Conservation (phyloP, 2,329 filamentous ascomycete genomes). For the Cladobotryum protrusum region DNA sequence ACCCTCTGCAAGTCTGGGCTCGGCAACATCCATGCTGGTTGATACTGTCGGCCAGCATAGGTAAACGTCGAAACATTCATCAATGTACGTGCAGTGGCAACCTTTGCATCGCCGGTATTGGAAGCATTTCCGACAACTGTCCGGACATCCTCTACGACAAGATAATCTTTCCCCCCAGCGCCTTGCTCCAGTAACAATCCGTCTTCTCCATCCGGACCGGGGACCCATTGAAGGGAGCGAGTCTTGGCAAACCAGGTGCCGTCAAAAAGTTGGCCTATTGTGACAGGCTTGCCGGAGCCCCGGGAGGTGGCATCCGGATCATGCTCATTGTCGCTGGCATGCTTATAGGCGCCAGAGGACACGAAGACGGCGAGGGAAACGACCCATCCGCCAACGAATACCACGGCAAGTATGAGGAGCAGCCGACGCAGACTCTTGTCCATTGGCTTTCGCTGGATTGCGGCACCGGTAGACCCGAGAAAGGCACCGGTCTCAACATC, state of each 20-base stretch:
- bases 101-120: conserved; percentile 25
- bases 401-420: conserved; percentile 52
- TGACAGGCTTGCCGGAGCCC: conserved; percentile 65
- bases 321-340: conserved; percentile 56
- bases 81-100: conserved; percentile 56
- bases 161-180: conserved; percentile 59
- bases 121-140: conserved; percentile 26
- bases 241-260: conserved; percentile 59
- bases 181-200: conserved; percentile 75
- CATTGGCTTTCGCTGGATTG: conserved; percentile 46
- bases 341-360: conserved; percentile 57
- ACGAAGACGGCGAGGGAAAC: conserved; percentile 63
- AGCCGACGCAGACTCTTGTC: conserved; percentile 59
- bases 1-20: conserved; percentile 83
- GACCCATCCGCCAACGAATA: conserved; percentile 63
- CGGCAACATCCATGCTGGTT: conserved; percentile 60
- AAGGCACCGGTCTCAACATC: conserved; percentile 49
- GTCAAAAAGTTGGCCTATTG: conserved; percentile 61
- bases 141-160: conserved; percentile 83
- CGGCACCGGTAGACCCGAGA: conserved; percentile 30
- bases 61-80: conserved; percentile 65
- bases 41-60: conserved; percentile 49
- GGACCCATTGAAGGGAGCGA: conserved; percentile 71
- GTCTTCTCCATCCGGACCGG: conserved; percentile 69
- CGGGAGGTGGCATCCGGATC: conserved; percentile 60